Evolutionary conservation across 805 yeast genomes (phyloP).

Genomic region (Wickerhamomyces canadensis): DNA sequence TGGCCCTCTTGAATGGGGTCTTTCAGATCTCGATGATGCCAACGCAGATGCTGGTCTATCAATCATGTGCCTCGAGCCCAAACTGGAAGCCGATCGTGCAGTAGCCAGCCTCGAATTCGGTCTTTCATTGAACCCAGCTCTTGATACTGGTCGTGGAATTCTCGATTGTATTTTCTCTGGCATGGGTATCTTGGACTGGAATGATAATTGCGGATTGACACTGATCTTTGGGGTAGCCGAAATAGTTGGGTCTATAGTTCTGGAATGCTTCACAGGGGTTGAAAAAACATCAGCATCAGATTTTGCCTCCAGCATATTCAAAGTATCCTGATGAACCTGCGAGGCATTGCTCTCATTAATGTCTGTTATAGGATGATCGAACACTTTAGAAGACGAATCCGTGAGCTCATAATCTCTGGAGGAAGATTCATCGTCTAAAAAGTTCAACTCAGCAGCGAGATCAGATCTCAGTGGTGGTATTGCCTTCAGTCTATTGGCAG

Average conservation of each 20-base stretch:
- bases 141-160: slow-evolving; percentile 22
- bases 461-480: slow-evolving; percentile 15
- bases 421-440: neutral
- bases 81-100: slow-evolving; percentile 12
- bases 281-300: slow-evolving; percentile 5
- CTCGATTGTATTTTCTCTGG: slow-evolving; percentile 11
- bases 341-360: slow-evolving; percentile 8
- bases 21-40: slow-evolving; percentile 13
- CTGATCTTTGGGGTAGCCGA: too few species aligned
- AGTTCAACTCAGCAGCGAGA: neutral
- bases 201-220: neutral
- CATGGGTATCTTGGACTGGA: slow-evolving; percentile 11
- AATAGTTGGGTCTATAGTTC: too few species aligned
- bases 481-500: slow-evolving; percentile 4
- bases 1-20: slow-evolving; percentile 9
- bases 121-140: slow-evolving; percentile 9
- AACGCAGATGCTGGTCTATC: slow-evolving; percentile 17
- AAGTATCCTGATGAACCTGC: slow-evolving; percentile 6
- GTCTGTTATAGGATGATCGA: neutral
- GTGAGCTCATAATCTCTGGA: neutral
- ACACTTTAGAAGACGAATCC: neutral
- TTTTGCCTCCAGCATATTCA: slow-evolving; percentile 7
- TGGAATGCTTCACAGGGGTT: slow-evolving; percentile 17
- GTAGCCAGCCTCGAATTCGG: slow-evolving; percentile 6
- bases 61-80: slow-evolving; percentile 4